Base-by-base conservation (phyloP, 202 grass and related monocot species). In the Panicum virgatum region DNA sequence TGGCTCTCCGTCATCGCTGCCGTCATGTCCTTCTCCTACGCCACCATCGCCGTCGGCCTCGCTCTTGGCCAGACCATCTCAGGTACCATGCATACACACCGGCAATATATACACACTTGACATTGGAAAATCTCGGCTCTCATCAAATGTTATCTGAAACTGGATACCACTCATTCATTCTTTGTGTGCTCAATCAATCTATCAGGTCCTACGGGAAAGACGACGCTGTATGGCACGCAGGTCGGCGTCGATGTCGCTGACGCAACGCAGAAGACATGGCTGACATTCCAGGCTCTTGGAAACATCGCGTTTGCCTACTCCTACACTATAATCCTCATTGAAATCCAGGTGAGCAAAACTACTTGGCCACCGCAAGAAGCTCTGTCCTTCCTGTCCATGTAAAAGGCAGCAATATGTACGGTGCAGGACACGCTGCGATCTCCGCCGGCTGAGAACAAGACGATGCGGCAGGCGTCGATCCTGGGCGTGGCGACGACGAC, bases 241-340 rank as follows among this genome's bases (percentile, higher is more conserved):
- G 91, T 97, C 38, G 94, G 91, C 0, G 89, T 94, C 14, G 94
- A 94, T 75, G 66, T 92, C 2, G 76, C 11, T 3, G 50, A 86
- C 84, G 1, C 83, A 5, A 43, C 72, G 59, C 72, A 97, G 51
- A 97, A 97, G 85, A 72, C 88, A 3, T 97, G 94, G 91, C 7
- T 81, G 59, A 73, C 80, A 48, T 88, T 90, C 72, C 94, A 92
- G 80, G 91, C 91, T 26, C 91, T 94, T 14, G 94, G 94, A 50
- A 86, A 94, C 74, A 78, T 97, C 68, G 91, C 94, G 4, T 97
- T 97, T 73, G 91, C 91, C 37, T 97, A 92, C 82, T 94, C 91
- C 2, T 97, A 94, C 76, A 56, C 94, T 76, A 86, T 97, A 34
- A 81, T 97, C 74, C 91, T 97, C 30, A 89, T 97, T 11, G 94